Evolutionary conservation across 2,329 filamentous ascomycete species (phyloP).

Genomic region (Coniochaeta pulveracea): DNA sequence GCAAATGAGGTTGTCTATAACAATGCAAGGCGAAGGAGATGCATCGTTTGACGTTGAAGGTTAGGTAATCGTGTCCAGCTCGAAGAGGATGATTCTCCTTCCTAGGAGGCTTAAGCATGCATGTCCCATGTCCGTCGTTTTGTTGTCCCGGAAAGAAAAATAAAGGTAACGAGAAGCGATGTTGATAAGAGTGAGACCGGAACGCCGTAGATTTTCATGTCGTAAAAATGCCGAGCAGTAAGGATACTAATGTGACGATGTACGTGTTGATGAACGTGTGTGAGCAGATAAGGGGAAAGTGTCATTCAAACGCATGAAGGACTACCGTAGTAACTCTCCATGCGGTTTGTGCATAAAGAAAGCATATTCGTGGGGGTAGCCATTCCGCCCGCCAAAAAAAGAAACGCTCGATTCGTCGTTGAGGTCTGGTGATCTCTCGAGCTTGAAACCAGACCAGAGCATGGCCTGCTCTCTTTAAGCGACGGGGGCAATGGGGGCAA

Average conservation of each 20-base stretch:
- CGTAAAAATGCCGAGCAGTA: conserved; percentile 1
- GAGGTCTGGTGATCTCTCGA: background rate
- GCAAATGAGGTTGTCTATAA: conserved; percentile 6
- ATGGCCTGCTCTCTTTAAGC: conserved; percentile 15
- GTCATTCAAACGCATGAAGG: too few species aligned
- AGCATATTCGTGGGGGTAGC: too few species aligned
- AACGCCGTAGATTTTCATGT: conserved; percentile 3
- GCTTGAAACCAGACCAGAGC: background rate
- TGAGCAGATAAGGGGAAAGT: conserved; percentile 1
- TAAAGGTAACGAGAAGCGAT: conserved; percentile 2
- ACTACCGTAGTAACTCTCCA: too few species aligned
- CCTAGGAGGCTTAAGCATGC: conserved; percentile 2
- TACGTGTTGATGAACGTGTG: background rate
- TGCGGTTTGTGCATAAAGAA: too few species aligned
- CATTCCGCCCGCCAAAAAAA: too few species aligned
- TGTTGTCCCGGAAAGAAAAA: conserved; percentile 2
- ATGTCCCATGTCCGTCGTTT: conserved; percentile 3
- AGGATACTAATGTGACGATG: background rate
- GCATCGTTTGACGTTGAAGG: too few species aligned
- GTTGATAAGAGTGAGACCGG: conserved; percentile 5
- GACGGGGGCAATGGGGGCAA: conserved; percentile 30
- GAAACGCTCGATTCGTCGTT: too few species aligned
- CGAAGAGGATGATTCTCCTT: conserved; percentile 3
- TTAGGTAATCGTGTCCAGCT: too few species aligned
- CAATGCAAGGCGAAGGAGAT: conserved; percentile 4